phyloP scores from a whole-genome alignment of 179 eudicot species.

The Actinidia chinensis region DNA sequence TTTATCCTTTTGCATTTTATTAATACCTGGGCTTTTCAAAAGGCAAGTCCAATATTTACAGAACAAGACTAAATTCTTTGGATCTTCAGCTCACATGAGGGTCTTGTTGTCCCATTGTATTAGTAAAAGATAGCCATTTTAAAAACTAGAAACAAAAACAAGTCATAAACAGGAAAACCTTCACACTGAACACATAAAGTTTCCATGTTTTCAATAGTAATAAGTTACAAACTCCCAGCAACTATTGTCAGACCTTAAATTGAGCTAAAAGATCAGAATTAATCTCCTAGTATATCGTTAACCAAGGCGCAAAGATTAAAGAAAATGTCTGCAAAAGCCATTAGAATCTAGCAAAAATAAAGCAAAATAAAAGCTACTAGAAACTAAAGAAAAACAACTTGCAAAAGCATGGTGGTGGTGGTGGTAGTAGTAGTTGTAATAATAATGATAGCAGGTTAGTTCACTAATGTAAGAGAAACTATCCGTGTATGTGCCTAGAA shows the following conservation, averaged over 20 bases:
- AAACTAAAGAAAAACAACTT: neutral
- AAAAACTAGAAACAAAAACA: neutral
- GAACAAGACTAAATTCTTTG: neutral
- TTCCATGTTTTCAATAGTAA: neutral
- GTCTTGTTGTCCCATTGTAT: neutral
- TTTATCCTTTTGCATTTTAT: too few species aligned
- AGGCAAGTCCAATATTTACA: neutral
- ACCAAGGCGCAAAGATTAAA: neutral
- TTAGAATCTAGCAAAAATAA: neutral
- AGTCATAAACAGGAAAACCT: neutral
- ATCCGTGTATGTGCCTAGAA: neutral
- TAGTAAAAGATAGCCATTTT: too few species aligned
- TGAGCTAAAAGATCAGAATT: neutral
- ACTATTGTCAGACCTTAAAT: neutral
- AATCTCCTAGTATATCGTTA: neutral
- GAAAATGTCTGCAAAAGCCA: too few species aligned
- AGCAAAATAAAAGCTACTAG: neutral
- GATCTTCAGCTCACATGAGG: neutral
- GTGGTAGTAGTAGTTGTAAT: too few species aligned
- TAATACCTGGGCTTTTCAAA: neutral
- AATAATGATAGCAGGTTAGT: neutral
- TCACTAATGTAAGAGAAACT: neutral
- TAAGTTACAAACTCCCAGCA: neutral
- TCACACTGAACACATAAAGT: neutral
- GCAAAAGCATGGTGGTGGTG: neutral